A percentile compares a stretch with the other conserved stretches of the same genome.
Evolutionary conservation across 768 basidiomycete genomes (phyloP).

Genomic region (Collybia sp.): DNA sequence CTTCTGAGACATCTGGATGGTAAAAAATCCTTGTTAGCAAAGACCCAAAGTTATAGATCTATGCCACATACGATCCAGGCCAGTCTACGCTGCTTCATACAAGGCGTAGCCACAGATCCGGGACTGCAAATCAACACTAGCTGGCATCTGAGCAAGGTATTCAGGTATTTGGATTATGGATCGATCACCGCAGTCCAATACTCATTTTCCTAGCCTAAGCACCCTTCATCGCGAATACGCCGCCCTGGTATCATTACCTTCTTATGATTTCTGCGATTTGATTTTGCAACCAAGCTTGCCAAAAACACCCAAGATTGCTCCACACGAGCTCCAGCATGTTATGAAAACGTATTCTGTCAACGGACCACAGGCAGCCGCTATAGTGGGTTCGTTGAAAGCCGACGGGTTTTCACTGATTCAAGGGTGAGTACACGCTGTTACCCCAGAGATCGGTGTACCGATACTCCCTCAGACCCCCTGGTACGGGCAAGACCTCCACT

Average conservation of each 20-base stretch:
- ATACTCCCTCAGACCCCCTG: constrained; percentile 68
- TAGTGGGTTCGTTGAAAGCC: constrained; percentile 65
- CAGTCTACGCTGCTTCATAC: constrained; percentile 51
- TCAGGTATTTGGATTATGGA: constrained; percentile 52
- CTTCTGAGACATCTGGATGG: constrained; percentile 59
- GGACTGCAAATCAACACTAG: constrained; percentile 59
- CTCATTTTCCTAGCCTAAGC: constrained; percentile 56
- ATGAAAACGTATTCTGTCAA: constrained; percentile 78
- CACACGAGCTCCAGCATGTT: constrained; percentile 50
- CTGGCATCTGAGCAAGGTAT: constrained; percentile 77
- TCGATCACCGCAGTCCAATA: constrained; percentile 1
- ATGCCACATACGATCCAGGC: constrained; percentile 45
- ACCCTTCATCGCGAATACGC: constrained; percentile 92
- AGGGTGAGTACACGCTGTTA: constrained; percentile 52
- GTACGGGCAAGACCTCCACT: constrained; percentile 98
- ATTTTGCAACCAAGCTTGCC: constrained; percentile 69
- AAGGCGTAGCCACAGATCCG: constrained; percentile 38
- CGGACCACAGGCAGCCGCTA: constrained; percentile 91
- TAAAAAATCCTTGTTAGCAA: constrained; percentile 61
- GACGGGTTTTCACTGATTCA: constrained; percentile 90
- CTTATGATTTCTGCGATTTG: constrained; percentile 71
- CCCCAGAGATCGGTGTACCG: background rate
- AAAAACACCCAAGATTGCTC: constrained; percentile 36
- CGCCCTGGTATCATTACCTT: constrained; percentile 76
- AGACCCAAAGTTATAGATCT: constrained; percentile 35